These are phyloP conservation scores for Infundibulicybe gibba DNA, from an alignment of 768 basidiomycete species.

Conservation along the genomic window DNA sequence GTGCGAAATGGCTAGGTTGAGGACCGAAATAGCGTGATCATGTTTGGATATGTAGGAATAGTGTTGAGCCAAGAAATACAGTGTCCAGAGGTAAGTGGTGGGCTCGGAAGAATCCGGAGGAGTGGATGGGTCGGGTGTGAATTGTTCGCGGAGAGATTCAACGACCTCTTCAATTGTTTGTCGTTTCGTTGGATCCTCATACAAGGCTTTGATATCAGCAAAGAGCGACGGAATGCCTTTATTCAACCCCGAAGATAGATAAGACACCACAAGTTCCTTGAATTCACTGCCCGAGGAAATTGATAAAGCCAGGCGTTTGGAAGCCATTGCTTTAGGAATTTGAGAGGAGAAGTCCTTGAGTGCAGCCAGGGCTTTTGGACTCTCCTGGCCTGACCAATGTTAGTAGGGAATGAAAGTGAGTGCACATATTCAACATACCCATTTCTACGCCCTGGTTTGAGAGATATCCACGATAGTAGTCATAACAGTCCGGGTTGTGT, in stretches of 20 bases:
- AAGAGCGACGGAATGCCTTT: constrained; percentile 95
- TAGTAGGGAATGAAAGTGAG: constrained; percentile 16
- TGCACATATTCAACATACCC: constrained; percentile 42
- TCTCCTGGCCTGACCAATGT: constrained; percentile 45
- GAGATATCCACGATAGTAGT: constrained; percentile 78
- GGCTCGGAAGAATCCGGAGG: constrained; percentile 46
- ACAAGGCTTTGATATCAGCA: constrained; percentile 86
- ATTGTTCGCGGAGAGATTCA: constrained; percentile 41
- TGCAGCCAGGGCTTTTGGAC: constrained; percentile 47
- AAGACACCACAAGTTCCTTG: constrained; percentile 55
- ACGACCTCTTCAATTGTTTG: constrained; percentile 65
- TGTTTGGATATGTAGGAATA: constrained; percentile 61
- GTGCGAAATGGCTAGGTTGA: constrained; percentile 69
- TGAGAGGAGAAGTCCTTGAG: constrained; percentile 59
- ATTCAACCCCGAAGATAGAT: constrained; percentile 64
- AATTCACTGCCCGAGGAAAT: constrained; percentile 71
- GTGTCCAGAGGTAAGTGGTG: constrained; percentile 87
- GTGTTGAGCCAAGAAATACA: constrained; percentile 94
- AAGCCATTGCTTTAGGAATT: constrained; percentile 66
- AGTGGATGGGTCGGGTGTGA: constrained; percentile 18
- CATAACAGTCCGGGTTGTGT: constrained; percentile 79
- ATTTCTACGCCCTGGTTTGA: constrained; percentile 60
- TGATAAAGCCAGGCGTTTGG: constrained; percentile 69
- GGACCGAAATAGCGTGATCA: constrained; percentile 51
- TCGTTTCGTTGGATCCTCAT: constrained; percentile 61